These are phyloP conservation scores for Helotiales sp. DNA, from an alignment of 2,329 filamentous ascomycete genomes.

Conservation along the genomic window DNA sequence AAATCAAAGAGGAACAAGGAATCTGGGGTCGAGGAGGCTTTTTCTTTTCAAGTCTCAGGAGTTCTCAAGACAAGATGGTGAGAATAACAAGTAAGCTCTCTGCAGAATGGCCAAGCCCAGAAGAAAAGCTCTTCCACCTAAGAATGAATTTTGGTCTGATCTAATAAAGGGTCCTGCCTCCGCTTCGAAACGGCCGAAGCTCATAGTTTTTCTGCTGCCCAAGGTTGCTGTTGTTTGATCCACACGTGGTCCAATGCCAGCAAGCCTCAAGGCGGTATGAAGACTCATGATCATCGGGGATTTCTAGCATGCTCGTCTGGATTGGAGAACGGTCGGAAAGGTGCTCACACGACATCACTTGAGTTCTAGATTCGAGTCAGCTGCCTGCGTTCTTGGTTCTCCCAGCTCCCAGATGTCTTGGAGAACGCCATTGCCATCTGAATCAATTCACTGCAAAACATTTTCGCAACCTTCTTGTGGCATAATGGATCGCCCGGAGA, in stretches of 20 bases:
- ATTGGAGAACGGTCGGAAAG: background rate
- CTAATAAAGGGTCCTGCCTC: too few species aligned
- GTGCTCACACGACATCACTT: slow-evolving; percentile 7
- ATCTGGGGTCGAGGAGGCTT: background rate
- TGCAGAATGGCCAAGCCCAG: too few species aligned
- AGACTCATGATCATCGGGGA: slow-evolving; percentile 3
- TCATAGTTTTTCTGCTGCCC: slow-evolving; percentile 12
- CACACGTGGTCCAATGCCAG: slow-evolving; percentile 17
- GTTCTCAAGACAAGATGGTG: too few species aligned
- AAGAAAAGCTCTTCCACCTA: background rate
- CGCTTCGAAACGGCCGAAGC: slow-evolving; percentile 11
- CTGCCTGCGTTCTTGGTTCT: background rate
- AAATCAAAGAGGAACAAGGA: background rate
- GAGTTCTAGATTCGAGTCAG: background rate
- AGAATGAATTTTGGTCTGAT: background rate
- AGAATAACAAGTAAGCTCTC: too few species aligned
- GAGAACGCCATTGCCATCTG: background rate
- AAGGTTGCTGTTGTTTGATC: background rate
- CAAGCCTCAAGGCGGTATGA: background rate
- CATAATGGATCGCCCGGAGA: background rate
- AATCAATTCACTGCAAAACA: background rate
- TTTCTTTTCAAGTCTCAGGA: too few species aligned
- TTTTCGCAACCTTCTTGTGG: background rate
- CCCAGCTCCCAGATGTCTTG: too few species aligned
- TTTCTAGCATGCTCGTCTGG: background rate